Evolutionary conservation across 2,329 filamentous ascomycete genomes (phyloP).

Genomic region (Aspergillus texensis): DNA sequence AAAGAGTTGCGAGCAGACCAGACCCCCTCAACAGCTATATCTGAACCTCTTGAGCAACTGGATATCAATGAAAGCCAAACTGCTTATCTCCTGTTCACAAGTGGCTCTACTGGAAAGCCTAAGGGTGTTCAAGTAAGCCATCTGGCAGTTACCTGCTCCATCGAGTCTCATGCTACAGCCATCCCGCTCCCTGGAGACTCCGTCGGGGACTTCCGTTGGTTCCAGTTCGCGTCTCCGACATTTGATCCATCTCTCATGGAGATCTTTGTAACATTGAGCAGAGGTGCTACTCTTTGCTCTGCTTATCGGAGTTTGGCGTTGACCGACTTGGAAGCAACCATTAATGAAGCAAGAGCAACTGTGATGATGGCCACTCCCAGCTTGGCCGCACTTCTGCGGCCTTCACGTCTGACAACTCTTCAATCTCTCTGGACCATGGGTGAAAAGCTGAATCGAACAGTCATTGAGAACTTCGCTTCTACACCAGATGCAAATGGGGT

Average conservation of each 20-base stretch:
- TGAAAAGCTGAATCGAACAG: constrained; percentile 36
- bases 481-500: not conserved
- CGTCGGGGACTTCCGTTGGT: constrained; percentile 36
- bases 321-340: constrained; percentile 29
- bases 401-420: constrained; percentile 27
- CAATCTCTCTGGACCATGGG: constrained; percentile 38
- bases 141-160: constrained; percentile 34
- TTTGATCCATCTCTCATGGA: constrained; percentile 37
- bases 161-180: constrained; percentile 31
- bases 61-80: constrained; percentile 23
- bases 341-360: constrained; percentile 35
- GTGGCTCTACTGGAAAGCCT: constrained; percentile 38
- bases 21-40: not conserved
- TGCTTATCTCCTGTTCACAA: constrained; percentile 40
- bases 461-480: constrained; percentile 36
- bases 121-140: constrained; percentile 39
- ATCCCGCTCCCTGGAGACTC: constrained; percentile 26
- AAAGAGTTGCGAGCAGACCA: constrained; percentile 13
- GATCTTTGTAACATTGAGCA: constrained; percentile 33
- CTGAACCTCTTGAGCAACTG: constrained; percentile 5
- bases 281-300: constrained; percentile 40
- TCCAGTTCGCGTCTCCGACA: constrained; percentile 41
- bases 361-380: constrained; percentile 45
- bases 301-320: constrained; percentile 33
- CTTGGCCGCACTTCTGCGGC: constrained; percentile 38